These are phyloP conservation scores for Bipolaris gigantea DNA, from an alignment of 2,329 filamentous ascomycete genomes.

Conservation along the genomic window DNA sequence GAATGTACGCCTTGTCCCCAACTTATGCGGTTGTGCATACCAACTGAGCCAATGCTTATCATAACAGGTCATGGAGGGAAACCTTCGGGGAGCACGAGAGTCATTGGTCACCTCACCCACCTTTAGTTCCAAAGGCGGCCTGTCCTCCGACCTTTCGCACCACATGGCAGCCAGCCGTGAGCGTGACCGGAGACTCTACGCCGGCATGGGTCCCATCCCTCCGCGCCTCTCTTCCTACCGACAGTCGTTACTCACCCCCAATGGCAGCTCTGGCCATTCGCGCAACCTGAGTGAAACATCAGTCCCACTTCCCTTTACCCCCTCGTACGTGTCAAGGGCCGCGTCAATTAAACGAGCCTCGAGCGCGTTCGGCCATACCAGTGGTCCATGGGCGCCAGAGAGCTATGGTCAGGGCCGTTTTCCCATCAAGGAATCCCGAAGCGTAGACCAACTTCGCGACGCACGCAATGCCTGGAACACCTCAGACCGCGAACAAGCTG, in stretches of 20 bases:
- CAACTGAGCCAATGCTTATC: slow-evolving; percentile 26
- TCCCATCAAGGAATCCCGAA: slow-evolving; percentile 45
- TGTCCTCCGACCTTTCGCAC: slow-evolving; percentile 36
- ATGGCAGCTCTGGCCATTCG: slow-evolving; percentile 40
- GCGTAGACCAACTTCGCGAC: slow-evolving; percentile 46
- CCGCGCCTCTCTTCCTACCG: slow-evolving; percentile 36
- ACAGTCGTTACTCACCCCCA: slow-evolving; percentile 38
- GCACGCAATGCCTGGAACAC: slow-evolving; percentile 29
- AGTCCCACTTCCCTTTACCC: slow-evolving; percentile 38
- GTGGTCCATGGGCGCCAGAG: slow-evolving; percentile 44
- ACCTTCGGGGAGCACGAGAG: slow-evolving; percentile 75
- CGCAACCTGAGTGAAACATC: slow-evolving; percentile 49
- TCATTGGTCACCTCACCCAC: slow-evolving; percentile 61
- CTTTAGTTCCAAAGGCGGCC: slow-evolving; percentile 47
- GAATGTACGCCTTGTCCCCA: slow-evolving; percentile 62
- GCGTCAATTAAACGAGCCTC: slow-evolving; percentile 42
- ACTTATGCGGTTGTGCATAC: neutral
- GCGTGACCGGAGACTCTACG: slow-evolving; percentile 41
- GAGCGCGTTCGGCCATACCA: slow-evolving; percentile 44
- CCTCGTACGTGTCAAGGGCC: slow-evolving; percentile 32
- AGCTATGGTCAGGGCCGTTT: slow-evolving; percentile 40
- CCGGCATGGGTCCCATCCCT: slow-evolving; percentile 42
- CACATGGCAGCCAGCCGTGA: slow-evolving; percentile 42
- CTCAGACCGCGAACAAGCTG: slow-evolving; percentile 29
- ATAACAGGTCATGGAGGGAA: slow-evolving; percentile 85